Evolutionary conservation across 1,284 basidiomycete species (phyloP).

Genomic region (Xanthoconium separans): DNA sequence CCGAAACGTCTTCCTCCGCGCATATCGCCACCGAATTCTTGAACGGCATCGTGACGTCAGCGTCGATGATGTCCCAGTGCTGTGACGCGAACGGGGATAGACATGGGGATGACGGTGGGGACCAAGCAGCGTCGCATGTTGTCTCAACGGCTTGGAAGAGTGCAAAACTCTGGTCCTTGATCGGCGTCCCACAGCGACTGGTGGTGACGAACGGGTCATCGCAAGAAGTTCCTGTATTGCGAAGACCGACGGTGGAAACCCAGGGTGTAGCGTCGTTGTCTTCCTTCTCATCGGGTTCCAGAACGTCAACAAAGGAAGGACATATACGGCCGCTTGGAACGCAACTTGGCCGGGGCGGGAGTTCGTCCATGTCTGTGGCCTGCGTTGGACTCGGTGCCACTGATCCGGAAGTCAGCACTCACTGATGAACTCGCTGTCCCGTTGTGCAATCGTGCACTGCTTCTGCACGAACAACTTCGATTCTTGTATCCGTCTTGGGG

Average conservation of each 20-base stretch:
- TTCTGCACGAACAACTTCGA: background rate
- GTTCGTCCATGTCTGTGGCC: background rate
- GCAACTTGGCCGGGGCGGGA: slow-evolving; percentile 1
- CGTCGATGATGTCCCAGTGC: slow-evolving; percentile 3
- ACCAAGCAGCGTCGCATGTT: background rate
- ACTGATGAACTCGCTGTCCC: background rate
- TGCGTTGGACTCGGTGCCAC: background rate
- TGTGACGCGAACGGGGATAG: slow-evolving; percentile 6
- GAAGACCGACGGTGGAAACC: background rate
- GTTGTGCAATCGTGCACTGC: background rate
- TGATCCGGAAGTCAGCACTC: too few species aligned
- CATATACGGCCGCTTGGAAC: background rate
- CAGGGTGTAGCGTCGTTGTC: background rate
- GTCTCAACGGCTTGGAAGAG: background rate
- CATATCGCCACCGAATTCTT: background rate
- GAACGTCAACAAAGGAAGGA: background rate
- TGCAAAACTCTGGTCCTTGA: background rate
- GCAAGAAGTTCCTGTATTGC: background rate
- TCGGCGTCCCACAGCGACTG: background rate
- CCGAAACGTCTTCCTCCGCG: too few species aligned
- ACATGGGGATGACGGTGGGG: background rate
- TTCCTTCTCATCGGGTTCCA: background rate
- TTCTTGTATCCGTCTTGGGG: too few species aligned
- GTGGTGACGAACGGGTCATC: background rate
- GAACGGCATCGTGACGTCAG: background rate